Base-by-base conservation (phyloP, 257 asterid genomes). In the Capsicum baccatum region DNA sequence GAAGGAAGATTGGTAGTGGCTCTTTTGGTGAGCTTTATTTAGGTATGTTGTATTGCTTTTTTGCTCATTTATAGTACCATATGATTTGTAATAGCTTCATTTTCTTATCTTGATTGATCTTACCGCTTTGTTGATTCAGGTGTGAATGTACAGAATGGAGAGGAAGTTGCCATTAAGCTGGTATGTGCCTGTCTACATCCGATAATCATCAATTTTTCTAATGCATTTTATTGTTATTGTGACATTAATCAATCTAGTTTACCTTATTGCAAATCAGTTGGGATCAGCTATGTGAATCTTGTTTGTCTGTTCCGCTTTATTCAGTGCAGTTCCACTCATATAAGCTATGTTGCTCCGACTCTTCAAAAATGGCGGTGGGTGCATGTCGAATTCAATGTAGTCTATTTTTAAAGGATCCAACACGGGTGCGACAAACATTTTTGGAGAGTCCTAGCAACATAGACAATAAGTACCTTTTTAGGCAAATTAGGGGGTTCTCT, bases 1-100 rank as follows among this genome's bases (percentile, higher is more conserved):
- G 97, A 82, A 93, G 98, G 89, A 96, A 96, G 91, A 96, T 96
- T 90, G 98, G 98, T 84, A 88, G 97, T 87, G 99, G 99, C 83
- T 96, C 99, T 74, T 96, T 96, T 88, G 99, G 99, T 83, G 99
- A 96, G 88, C 96, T 96, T 84, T 96, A 91, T 91, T 86, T 96
- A 88, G 99, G 99, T 96, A 89, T 82, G 73, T 8, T 47, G 55
- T 68, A 55, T 74, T 59, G 10, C 44, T 71, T 62, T 71, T 62
- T 74, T 74, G 62, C 58, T 74, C 12, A 9, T 13, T 26, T 48
- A 78, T 50, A 52, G 64, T 82, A 52, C 6, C 11, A 67, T 82
- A n/a, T 82, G 85, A 62, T 78, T 15, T 67, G 5, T 12, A 26
- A 7, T 14, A 13, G 21, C 81, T 47, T 9, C 37, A 44, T 55